Evolutionary conservation across 345 rosid species (phyloP), one percentile per base, ranked within the genome.

Genomic region (Moricandia moricandioides): DNA sequence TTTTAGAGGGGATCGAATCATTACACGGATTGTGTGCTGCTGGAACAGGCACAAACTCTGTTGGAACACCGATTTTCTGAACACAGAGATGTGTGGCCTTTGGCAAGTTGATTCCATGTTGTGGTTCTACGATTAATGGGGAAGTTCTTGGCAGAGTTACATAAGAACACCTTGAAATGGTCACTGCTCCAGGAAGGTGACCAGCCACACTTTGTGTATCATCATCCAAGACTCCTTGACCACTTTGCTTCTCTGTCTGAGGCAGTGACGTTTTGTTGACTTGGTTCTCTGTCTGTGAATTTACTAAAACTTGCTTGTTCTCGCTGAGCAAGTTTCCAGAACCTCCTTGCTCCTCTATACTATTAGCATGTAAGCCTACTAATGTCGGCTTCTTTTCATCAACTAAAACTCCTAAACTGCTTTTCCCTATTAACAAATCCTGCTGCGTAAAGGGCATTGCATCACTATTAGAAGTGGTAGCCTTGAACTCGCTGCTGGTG

Each of bases 281-380:
- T 21, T 21, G 1, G 24, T 21, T 21, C 24, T 21, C 24, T 21
- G 24, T 21, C 24, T 21, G 1, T 21, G 55, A 40, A 13, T 3
- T 24, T 65, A 13, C 40, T 31, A 66, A 66, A 30, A 5, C 59
- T 67, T 67, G 59, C 10, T 14, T 65, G 56, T 65, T 66, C 29
- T 30, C 14, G 7, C 34, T 26, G 6, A 26, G 24, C 24, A 65
- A 26, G 37, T 4, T 65, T 43, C 9, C 56, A 65, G 35, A 26
- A 27, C 24, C 24, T 37, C 8, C 8, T 27, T 27, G 69, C 57
- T 45, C 57, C 67, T 8, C 24, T 21, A 21, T 21, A 2, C 24
- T 21, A 21, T 2, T 21, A 21, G 24, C 24, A 21, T 21, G 24
- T 21, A 21, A 21, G 24, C 2, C 24, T 21, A 21, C 24, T 21